Base-by-base conservation (phyloP, 352 stramenopile genomes). In the Globisporangium okanoganense region DNA sequence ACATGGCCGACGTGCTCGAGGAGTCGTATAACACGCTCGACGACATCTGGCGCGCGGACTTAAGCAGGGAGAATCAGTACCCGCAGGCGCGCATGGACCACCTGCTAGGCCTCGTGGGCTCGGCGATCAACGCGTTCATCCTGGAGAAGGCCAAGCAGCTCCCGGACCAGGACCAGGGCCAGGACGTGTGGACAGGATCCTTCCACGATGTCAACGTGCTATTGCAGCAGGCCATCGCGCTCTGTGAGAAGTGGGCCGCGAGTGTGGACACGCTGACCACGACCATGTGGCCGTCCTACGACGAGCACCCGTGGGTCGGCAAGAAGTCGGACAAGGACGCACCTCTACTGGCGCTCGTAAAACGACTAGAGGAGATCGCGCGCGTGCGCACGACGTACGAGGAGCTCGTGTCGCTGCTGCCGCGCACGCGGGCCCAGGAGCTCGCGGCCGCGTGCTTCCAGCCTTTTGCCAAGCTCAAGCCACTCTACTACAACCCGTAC, bases 401-500 rank as follows among this genome's bases (percentile, higher is more conserved):
- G 51, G 90, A 97, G 61, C 77, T 97, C n/a, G 64, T 79, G 3
- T 86, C 76, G 20, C 71, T 96, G 2, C 56, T 94, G 25, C 73
- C 81, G 1, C 66, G 65, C 12, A 63, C 81, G 8, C 66, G 72
- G 48, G 72, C 78, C 16, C 64, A 68, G 5, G 69, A 76, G 44
- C 76, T 87, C 27, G 65, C 72, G 1, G 56, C 62, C 2, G 64
- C 72, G n/a, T 86, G 82, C 61, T 97, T 96, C 55, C 58, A 71
- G 31, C 82, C 81, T 0, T 93, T 97, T 52, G 66, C 77, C 2
- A 66, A 55, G 10, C 69, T 94, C 16, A 72, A 87, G 50, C 79
- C 83, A 36, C 69, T 96, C 2, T 88, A 95, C 56, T 97, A 96
- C 75, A 97, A 96, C 61, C 76, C 84, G 27, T 97, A 98, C 80